Evolutionary conservation across 192 early-diverging fungal species (phyloP).

Genomic region (Anaeromyces robustus): DNA sequence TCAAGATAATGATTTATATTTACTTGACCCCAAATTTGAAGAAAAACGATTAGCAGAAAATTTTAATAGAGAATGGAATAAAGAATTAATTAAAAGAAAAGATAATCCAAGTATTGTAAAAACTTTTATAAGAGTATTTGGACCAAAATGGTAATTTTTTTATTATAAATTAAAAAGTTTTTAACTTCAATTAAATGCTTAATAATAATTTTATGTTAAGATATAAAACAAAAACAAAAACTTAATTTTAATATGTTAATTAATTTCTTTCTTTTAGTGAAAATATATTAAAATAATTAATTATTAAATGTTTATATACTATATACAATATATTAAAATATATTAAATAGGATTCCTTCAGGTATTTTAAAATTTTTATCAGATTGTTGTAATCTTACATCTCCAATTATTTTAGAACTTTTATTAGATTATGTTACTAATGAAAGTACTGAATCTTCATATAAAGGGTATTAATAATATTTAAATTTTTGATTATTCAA

Average conservation of each 20-base stretch:
- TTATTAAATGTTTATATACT: no score
- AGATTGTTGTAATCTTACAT: background rate
- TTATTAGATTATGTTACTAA: background rate
- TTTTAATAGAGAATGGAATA: background rate
- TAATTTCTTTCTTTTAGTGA: no score
- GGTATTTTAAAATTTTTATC: background rate
- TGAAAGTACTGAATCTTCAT: background rate
- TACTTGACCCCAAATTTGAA: background rate
- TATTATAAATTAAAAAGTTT: no score
- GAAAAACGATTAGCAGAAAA: background rate
- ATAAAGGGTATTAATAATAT: background rate
- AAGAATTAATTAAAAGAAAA: background rate
- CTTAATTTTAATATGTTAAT: no score
- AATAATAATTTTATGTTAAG: no score
- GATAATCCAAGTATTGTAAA: background rate
- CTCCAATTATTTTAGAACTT: background rate
- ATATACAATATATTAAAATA: no score
- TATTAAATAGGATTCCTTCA: background rate
- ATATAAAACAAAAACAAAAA: no score
- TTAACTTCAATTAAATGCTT: no score
- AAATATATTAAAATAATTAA: no score
- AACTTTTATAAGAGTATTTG: background rate
- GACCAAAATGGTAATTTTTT: background rate
- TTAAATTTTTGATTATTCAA: no score
- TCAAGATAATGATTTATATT: background rate